A percentile compares a stretch with the other conserved stretches of the same genome.
These are phyloP conservation scores for Ceratocystis cubensis DNA, from an alignment of 2,329 filamentous ascomycete genomes.

Conservation along the genomic window DNA sequence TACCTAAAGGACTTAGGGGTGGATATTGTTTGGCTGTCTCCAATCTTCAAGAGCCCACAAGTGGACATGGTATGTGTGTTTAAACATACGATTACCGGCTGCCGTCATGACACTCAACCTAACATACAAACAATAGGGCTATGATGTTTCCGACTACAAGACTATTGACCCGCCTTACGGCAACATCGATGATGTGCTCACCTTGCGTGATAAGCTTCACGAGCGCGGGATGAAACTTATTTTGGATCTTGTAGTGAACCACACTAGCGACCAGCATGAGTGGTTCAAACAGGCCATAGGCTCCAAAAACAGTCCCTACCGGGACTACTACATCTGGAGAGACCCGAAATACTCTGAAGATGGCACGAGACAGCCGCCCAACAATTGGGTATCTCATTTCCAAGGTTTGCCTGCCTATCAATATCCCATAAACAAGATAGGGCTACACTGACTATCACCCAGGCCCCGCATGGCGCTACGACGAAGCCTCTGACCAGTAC, in stretches of 20 bases:
- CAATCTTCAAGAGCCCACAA: constrained; percentile 41
- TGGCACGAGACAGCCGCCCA: constrained; percentile 49
- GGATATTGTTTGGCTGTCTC: constrained; percentile 45
- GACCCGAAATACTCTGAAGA: constrained; percentile 42
- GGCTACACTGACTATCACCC: constrained; percentile 1
- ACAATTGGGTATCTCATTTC: constrained; percentile 37
- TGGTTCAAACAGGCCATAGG: constrained; percentile 58
- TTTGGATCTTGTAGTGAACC: constrained; percentile 62
- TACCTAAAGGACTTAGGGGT: constrained; percentile 44
- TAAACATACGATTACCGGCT: neutral
- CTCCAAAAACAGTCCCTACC: constrained; percentile 40
- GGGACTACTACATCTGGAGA: constrained; percentile 55
- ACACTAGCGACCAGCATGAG: constrained; percentile 49
- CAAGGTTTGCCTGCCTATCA: constrained; percentile 8
- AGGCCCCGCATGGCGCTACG: constrained; percentile 39
- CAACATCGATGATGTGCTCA: constrained; percentile 53
- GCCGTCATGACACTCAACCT: neutral
- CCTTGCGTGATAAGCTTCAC: constrained; percentile 48
- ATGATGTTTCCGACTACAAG: constrained; percentile 59
- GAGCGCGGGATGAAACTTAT: constrained; percentile 54
- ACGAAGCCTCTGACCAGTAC: constrained; percentile 38
- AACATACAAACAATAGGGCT: constrained; percentile 34
- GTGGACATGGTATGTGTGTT: constrained; percentile 42
- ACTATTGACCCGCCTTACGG: constrained; percentile 55
- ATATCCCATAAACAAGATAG: neutral